These are phyloP conservation scores for Suillus plorans DNA, from an alignment of 768 basidiomycete species.

Conservation along the genomic window DNA sequence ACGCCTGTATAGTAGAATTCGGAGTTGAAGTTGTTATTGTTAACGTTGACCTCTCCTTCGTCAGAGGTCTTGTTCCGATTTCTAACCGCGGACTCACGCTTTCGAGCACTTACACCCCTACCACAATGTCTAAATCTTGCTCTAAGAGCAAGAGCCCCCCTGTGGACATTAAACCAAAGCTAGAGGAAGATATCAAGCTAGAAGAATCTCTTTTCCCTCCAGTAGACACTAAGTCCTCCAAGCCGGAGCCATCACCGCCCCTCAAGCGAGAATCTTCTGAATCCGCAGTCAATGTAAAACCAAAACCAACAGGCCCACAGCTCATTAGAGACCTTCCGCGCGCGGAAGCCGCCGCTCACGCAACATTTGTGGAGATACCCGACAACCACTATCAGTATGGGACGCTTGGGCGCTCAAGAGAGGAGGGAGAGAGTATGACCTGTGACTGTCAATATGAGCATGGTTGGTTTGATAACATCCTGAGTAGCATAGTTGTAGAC, in stretches of 20 bases:
- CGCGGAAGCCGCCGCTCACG: slow-evolving; percentile 71
- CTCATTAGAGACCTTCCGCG: slow-evolving; percentile 80
- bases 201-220: slow-evolving; percentile 17
- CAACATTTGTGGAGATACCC: slow-evolving; percentile 69
- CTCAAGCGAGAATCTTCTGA: slow-evolving; percentile 34
- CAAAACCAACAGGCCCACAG: slow-evolving; percentile 48
- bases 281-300: slow-evolving; percentile 32
- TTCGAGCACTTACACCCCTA: slow-evolving; percentile 13
- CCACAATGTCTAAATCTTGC: slow-evolving; percentile 30
- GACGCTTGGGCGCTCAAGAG: slow-evolving; percentile 82
- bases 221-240: slow-evolving; percentile 25
- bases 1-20: slow-evolving; percentile 21
- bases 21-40: slow-evolving; percentile 13
- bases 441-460: slow-evolving; percentile 89
- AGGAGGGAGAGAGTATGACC: slow-evolving; percentile 88
- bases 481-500: slow-evolving; percentile 24
- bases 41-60: slow-evolving; percentile 20
- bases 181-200: slow-evolving; percentile 20
- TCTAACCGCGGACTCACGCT: slow-evolving; percentile 12
- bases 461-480: slow-evolving; percentile 54
- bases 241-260: slow-evolving; percentile 31
- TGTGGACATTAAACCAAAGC: slow-evolving; percentile 13
- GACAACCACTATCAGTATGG: slow-evolving; percentile 87
- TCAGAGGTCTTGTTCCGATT: slow-evolving; percentile 16
- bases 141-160: slow-evolving; percentile 30